Percentiles rank a stretch among this genome's conserved stretches.
These are phyloP conservation scores for Calonectria pteridis DNA, from an alignment of 2,329 filamentous ascomycete genomes.

Conservation along the genomic window DNA sequence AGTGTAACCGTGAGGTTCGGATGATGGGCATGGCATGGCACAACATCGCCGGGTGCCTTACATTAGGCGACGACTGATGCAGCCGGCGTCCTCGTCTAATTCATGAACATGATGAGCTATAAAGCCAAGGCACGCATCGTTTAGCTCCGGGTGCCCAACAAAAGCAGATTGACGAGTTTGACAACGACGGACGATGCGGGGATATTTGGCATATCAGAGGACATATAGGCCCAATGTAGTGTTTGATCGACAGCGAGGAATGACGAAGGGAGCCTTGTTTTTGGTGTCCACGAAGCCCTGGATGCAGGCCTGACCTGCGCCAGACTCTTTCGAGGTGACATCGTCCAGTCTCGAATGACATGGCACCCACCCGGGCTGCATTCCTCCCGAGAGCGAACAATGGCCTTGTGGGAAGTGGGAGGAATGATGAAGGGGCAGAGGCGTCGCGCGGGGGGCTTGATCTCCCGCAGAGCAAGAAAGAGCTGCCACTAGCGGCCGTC, in stretches of 20 bases:
- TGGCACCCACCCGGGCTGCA: neutral
- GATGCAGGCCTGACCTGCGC: neutral
- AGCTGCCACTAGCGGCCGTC: neutral
- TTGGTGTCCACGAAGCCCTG: neutral
- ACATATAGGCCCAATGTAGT: slow-evolving; percentile 8
- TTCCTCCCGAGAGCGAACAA: slow-evolving; percentile 10
- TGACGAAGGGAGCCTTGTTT: neutral
- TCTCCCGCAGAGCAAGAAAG: neutral
- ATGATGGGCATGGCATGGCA: slow-evolving; percentile 19
- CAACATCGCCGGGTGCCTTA: slow-evolving; percentile 1
- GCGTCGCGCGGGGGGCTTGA: neutral
- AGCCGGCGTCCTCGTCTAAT: slow-evolving; percentile 8
- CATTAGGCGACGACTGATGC: slow-evolving; percentile 20
- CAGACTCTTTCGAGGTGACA: neutral
- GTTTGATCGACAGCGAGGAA: slow-evolving; percentile 8
- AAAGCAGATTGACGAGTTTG: slow-evolving; percentile 23
- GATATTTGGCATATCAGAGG: neutral
- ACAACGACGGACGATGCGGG: slow-evolving; percentile 20
- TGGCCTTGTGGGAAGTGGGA: neutral
- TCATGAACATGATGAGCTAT: neutral
- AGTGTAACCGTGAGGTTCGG: slow-evolving; percentile 22
- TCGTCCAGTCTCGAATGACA: neutral
- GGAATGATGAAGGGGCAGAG: slow-evolving; percentile 8
- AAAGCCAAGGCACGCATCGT: neutral
- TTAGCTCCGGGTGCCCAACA: neutral